Percentiles rank a stretch among this genome's conserved stretches.
Conservation (phyloP, 768 basidiomycete genomes). For the Termitomyces sp. region DNA sequence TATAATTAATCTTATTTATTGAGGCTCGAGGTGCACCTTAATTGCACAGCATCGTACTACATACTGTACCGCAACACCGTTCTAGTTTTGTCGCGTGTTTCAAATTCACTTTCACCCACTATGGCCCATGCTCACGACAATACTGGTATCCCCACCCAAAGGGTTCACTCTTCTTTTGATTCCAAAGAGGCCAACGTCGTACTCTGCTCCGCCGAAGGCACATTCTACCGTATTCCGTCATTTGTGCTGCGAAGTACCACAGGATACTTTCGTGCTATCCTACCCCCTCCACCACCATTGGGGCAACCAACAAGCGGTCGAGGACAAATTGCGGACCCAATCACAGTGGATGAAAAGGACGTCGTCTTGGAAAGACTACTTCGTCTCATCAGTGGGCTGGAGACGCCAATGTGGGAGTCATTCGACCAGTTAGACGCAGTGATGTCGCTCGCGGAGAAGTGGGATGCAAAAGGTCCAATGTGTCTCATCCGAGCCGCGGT, state of each 20-base stretch:
- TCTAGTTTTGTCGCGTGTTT: not conserved
- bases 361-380: not conserved
- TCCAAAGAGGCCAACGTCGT: not conserved
- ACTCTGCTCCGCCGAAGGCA: not conserved
- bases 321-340: not conserved
- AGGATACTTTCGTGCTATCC: not conserved
- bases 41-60: not conserved
- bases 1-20: not conserved
- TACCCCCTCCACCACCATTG: not conserved
- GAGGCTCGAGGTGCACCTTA: not conserved
- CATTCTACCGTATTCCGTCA: not conserved
- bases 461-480: slow-evolving; percentile 39
- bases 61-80: not conserved
- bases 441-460: slow-evolving; percentile 36
- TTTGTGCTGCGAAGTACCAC: not conserved
- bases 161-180: not conserved
- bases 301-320: not conserved
- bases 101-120: not conserved
- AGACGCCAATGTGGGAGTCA: slow-evolving; percentile 31
- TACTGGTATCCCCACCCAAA: not conserved
- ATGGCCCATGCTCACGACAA: not conserved
- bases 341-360: not conserved
- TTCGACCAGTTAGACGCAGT: slow-evolving; percentile 34
- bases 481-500: slow-evolving; percentile 36
- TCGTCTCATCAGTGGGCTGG: slow-evolving; percentile 15